Conservation (phyloP, 2,329 filamentous ascomycete species). For the Nothophoma quercina region DNA sequence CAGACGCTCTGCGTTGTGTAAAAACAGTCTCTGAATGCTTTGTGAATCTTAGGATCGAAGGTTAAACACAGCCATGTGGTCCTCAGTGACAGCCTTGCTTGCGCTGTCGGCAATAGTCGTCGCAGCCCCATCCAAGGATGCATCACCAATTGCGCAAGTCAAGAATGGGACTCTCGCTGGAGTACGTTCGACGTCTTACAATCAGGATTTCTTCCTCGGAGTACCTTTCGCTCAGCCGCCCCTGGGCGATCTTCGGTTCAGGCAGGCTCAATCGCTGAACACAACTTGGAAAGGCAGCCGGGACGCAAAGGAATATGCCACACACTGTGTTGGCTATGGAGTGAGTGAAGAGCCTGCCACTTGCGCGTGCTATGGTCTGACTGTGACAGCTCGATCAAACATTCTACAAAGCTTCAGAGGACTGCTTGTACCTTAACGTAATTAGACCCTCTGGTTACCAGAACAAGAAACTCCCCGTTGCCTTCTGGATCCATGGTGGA, state of each 20-base stretch:
- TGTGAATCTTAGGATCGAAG: too few species aligned
- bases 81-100: neutral
- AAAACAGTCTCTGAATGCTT: too few species aligned
- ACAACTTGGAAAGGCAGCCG: constrained; percentile 38
- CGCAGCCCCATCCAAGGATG: neutral
- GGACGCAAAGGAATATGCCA: constrained; percentile 46
- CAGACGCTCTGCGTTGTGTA: too few species aligned
- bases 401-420: constrained; percentile 37
- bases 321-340: constrained; percentile 25
- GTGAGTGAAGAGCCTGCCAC: too few species aligned
- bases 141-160: constrained; percentile 38
- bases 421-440: constrained; percentile 52
- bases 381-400: constrained; percentile 10
- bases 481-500: constrained; percentile 22
- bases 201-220: constrained; percentile 49
- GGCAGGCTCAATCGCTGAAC: constrained; percentile 19
- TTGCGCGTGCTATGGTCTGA: constrained; percentile 10
- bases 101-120: neutral
- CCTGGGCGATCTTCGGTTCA: constrained; percentile 41
- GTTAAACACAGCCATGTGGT: constrained; percentile 6
- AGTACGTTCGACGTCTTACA: constrained; percentile 44
- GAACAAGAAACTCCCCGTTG: constrained; percentile 17
- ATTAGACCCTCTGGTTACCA: constrained; percentile 29
- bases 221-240: constrained; percentile 27
- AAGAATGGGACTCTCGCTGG: constrained; percentile 53